Conservation (phyloP, 768 basidiomycete genomes). For the Macrolepiota fuliginosa region DNA sequence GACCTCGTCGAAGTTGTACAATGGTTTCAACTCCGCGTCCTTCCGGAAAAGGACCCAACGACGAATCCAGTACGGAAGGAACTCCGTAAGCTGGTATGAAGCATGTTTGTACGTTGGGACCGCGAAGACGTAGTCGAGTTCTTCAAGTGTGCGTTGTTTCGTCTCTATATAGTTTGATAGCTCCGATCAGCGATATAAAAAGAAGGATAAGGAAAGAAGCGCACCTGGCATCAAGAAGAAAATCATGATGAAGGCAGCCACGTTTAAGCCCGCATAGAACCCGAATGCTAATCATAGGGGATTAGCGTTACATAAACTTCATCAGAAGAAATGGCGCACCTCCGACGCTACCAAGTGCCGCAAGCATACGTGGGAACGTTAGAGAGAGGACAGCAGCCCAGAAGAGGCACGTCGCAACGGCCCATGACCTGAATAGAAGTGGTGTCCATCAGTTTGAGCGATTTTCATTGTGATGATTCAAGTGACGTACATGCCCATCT, state of each 20-base stretch:
- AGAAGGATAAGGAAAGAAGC: constrained; percentile 10
- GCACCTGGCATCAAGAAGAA: constrained; percentile 53
- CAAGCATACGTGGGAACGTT: constrained; percentile 58
- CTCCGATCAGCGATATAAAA: constrained; percentile 2
- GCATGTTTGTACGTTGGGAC: constrained; percentile 46
- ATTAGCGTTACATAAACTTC: neutral
- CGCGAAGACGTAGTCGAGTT: constrained; percentile 50
- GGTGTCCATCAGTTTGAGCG: constrained; percentile 23
- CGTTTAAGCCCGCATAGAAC: constrained; percentile 54
- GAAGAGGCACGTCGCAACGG: constrained; percentile 48
- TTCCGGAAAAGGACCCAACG: constrained; percentile 42
- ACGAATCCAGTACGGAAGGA: constrained; percentile 51
- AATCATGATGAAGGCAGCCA: constrained; percentile 51
- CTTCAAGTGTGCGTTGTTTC: constrained; percentile 50
- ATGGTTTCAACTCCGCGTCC: constrained; percentile 34
- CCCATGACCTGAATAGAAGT: constrained; percentile 43
- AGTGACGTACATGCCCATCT: constrained; percentile 49
- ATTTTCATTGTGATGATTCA: constrained; percentile 11
- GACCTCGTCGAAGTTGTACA: constrained; percentile 54
- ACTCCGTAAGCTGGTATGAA: constrained; percentile 39
- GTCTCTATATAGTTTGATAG: constrained; percentile 33
- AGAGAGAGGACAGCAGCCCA: constrained; percentile 54
- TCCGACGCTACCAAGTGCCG: constrained; percentile 39
- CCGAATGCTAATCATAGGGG: constrained; percentile 39
- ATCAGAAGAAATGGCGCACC: constrained; percentile 14